A percentile compares a stretch with the other conserved stretches of the same genome.
Evolutionary conservation across 306 rosid species (phyloP).

Genomic region (Lotus japonicus): DNA sequence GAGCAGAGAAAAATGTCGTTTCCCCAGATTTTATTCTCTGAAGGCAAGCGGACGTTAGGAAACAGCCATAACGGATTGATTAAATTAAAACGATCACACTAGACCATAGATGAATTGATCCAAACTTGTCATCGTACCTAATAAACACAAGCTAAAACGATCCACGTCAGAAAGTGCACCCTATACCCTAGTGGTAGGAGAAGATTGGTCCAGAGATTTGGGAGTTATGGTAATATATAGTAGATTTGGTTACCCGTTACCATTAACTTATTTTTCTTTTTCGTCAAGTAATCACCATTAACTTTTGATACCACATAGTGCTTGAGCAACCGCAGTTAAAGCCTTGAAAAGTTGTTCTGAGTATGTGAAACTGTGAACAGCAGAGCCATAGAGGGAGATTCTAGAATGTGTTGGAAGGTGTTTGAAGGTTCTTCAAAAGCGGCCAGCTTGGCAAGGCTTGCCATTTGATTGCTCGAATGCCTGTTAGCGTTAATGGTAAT

Average conservation of each 20-base stretch:
- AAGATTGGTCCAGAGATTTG: neutral
- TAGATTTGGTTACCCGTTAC: neutral
- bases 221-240: neutral
- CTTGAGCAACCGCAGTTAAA: too few species aligned
- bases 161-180: neutral
- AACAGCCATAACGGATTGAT: constrained; percentile 22
- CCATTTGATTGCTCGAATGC: too few species aligned
- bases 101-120: neutral
- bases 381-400: too few species aligned
- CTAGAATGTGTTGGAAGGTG: too few species aligned
- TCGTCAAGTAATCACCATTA: too few species aligned
- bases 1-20: neutral
- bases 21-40: neutral
- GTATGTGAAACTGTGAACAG: too few species aligned
- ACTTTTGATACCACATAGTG: too few species aligned
- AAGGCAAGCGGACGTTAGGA: constrained; percentile 16
- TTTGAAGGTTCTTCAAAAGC: too few species aligned
- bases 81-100: neutral
- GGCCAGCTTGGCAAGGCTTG: too few species aligned
- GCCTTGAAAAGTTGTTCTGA: too few species aligned
- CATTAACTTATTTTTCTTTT: too few species aligned
- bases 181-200: neutral
- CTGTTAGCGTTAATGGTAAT: too few species aligned
- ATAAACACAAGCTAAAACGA: neutral
- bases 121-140: neutral